Conservation (phyloP, 208 protist genomes). For the Acanthamoeba triangularis region DNA sequence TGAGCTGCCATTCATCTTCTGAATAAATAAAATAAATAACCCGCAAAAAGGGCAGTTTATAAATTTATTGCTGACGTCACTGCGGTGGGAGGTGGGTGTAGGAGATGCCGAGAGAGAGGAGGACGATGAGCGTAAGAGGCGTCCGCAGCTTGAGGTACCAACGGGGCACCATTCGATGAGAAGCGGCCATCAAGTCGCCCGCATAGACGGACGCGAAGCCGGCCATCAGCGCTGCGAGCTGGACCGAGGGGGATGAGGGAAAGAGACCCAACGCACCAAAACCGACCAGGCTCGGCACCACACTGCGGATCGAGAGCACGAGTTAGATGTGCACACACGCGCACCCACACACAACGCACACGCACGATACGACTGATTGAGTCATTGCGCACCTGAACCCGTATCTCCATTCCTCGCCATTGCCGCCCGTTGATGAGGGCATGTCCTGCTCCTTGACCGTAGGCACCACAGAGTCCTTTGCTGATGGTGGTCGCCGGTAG, state of each 20-base stretch:
- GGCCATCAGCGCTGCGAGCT: not conserved
- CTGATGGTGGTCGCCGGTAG: not conserved
- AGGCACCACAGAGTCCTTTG: not conserved
- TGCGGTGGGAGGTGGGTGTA: not conserved
- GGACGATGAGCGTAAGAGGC: constrained; percentile 27
- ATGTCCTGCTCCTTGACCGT: not conserved
- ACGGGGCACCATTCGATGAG: not conserved
- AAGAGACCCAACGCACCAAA: constrained; percentile 27
- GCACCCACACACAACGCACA: not conserved
- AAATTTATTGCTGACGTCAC: not conserved
- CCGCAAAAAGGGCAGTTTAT: too few species aligned
- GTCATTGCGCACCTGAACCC: not conserved
- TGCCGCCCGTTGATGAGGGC: not conserved
- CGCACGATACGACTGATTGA: too few species aligned
- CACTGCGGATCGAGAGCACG: not conserved
- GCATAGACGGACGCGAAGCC: constrained; percentile 42
- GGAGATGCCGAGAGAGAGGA: constrained; percentile 36
- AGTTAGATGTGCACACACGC: not conserved
- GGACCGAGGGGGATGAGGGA: not conserved
- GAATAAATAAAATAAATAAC: not conserved
- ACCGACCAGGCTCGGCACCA: constrained; percentile 30
- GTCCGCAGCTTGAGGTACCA: constrained; percentile 62
- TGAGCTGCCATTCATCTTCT: too few species aligned
- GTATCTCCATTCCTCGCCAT: not conserved
- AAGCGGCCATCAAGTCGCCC: not conserved